A percentile compares a stretch with the other conserved stretches of the same genome.
phyloP scores from a whole-genome alignment of 495 filamentous ascomycete species.

The Penicillium parvum region DNA sequence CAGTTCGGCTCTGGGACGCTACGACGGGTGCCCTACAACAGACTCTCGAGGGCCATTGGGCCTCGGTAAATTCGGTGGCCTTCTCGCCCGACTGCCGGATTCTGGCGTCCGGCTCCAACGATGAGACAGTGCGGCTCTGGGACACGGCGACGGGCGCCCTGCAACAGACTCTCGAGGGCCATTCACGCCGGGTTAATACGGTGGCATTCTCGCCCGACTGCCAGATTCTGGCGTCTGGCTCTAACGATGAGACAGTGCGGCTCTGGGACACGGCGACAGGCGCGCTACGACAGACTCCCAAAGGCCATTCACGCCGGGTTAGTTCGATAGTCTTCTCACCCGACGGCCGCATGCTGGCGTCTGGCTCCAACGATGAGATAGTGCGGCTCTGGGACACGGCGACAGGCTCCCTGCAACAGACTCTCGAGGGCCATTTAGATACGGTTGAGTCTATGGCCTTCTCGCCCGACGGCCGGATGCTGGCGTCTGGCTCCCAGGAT shows the following conservation, averaged over 20 bases:
- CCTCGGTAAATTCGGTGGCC: background rate
- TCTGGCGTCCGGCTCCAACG: conserved; percentile 15
- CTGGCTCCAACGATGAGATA: conserved; percentile 24
- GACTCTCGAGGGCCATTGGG: conserved; percentile 20
- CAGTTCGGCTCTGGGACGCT: conserved; percentile 28
- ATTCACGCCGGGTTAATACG: background rate
- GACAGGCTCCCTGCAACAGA: conserved; percentile 1
- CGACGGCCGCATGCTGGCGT: conserved; percentile 24
- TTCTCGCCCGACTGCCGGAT: conserved; percentile 23
- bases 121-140: conserved; percentile 26
- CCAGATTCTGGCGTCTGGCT: conserved; percentile 16
- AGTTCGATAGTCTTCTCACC: conserved; percentile 27
- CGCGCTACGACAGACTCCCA: conserved; percentile 4
- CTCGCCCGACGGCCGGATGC: conserved; percentile 16
- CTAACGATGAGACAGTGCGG: conserved; percentile 13
- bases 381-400: conserved; percentile 31
- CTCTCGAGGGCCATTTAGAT: conserved; percentile 17
- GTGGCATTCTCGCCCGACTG: conserved; percentile 20
- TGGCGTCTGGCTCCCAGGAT: conserved; percentile 19
- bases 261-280: conserved; percentile 23
- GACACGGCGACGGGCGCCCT: conserved; percentile 7
- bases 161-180: conserved; percentile 10
- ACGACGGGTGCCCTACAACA: conserved; percentile 5
- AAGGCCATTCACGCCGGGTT: conserved; percentile 19
- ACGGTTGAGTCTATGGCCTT: conserved; percentile 12